Evolutionary conservation across 495 filamentous ascomycete species (phyloP).

Genomic region (Durotheca rogersii): DNA sequence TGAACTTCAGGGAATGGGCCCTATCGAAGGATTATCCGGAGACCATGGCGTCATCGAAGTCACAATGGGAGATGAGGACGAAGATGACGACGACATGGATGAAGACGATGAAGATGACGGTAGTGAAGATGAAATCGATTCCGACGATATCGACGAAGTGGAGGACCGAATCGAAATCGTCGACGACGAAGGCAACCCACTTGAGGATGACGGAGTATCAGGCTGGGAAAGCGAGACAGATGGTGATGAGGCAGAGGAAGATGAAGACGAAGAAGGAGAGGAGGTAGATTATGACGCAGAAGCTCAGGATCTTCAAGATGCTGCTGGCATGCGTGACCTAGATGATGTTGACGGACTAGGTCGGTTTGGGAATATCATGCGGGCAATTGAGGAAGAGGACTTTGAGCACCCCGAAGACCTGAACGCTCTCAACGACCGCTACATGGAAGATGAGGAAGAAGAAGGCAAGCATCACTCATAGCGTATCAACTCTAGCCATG

Average conservation of each 20-base stretch:
- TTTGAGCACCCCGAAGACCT: conserved; percentile 52
- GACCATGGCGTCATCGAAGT: conserved; percentile 77
- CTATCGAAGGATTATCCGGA: conserved; percentile 80
- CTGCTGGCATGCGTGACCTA: conserved; percentile 37
- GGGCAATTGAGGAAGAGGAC: conserved; percentile 64
- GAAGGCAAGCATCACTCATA: conserved; percentile 49
- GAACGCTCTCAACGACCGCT: conserved; percentile 54
- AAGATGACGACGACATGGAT: conserved; percentile 67
- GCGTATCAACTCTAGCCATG: not conserved
- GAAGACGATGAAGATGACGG: conserved; percentile 58
- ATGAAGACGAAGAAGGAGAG: conserved; percentile 53
- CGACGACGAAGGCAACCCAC: conserved; percentile 53
- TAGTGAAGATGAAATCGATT: conserved; percentile 52
- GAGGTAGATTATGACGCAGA: conserved; percentile 52
- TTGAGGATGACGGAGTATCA: conserved; percentile 53
- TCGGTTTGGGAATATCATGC: conserved; percentile 56
- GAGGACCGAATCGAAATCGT: conserved; percentile 58
- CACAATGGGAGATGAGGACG: conserved; percentile 76
- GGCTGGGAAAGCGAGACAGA: conserved; percentile 60
- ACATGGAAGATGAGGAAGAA: conserved; percentile 67
- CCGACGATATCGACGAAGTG: conserved; percentile 52
- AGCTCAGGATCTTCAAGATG: conserved; percentile 46
- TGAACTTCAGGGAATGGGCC: conserved; percentile 71
- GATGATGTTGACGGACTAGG: conserved; percentile 46
- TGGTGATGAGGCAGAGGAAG: conserved; percentile 55